A percentile compares a stretch with the other conserved stretches of the same genome.
These are phyloP conservation scores for Fusarium sp. DNA, from an alignment of 2,329 filamentous ascomycete species.

Conservation along the genomic window DNA sequence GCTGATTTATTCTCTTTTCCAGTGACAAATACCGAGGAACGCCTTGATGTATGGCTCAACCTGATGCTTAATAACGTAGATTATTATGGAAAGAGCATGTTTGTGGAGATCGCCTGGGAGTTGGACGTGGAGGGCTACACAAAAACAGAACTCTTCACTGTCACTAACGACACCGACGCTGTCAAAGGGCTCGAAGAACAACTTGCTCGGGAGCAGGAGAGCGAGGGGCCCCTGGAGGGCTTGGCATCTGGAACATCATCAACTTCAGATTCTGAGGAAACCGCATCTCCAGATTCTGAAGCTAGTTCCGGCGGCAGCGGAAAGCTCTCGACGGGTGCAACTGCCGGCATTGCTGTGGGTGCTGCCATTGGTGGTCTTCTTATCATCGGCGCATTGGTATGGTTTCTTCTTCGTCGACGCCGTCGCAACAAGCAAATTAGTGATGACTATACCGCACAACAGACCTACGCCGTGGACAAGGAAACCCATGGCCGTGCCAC, in stretches of 20 bases:
- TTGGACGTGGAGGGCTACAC: not conserved
- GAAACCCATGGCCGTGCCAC: conserved; percentile 51
- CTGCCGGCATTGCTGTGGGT: conserved; percentile 59
- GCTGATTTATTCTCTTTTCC: not conserved
- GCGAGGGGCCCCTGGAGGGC: not conserved
- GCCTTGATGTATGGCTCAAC: not conserved
- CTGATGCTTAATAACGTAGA: not conserved
- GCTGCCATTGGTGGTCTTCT: conserved; percentile 51
- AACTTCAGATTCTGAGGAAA: not conserved
- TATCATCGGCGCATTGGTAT: conserved; percentile 52
- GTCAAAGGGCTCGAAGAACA: not conserved
- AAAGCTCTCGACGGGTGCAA: conserved; percentile 54
- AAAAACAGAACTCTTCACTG: conserved; percentile 20
- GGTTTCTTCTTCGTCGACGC: conserved; percentile 56
- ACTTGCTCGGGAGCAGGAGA: not conserved
- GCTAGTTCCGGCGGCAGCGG: conserved; percentile 23
- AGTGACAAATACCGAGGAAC: not conserved
- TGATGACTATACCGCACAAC: conserved; percentile 40
- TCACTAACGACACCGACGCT: not conserved
- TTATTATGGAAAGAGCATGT: conserved; percentile 17
- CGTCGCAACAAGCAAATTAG: conserved; percentile 41
- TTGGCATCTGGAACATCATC: not conserved
- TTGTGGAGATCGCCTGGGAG: conserved; percentile 16
- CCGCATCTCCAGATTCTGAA: not conserved
- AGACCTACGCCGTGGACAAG: conserved; percentile 58